A percentile compares a stretch with the other conserved stretches of the same genome.
Conservation (phyloP, 768 basidiomycete genomes). For the Phanerochaete carnosa region DNA sequence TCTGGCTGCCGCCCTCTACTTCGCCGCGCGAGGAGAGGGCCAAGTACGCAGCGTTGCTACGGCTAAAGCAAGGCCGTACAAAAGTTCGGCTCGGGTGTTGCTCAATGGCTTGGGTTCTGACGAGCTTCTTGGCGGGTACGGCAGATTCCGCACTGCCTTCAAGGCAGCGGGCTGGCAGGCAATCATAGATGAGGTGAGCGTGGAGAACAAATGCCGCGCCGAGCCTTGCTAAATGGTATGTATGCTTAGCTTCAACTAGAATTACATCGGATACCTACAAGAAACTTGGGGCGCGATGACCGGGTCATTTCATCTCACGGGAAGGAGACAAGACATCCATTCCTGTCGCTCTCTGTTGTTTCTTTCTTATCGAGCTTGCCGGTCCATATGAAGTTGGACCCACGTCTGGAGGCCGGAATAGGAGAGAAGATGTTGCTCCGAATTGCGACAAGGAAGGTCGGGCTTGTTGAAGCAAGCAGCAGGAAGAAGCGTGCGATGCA, state of each 20-base stretch:
- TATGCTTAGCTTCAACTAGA: slow-evolving; percentile 77
- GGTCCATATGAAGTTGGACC: slow-evolving; percentile 81
- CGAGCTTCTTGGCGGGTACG: slow-evolving; percentile 92
- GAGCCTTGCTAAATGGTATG: background rate
- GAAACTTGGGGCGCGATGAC: slow-evolving; percentile 95
- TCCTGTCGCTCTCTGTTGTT: slow-evolving; percentile 78
- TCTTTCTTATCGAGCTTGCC: slow-evolving; percentile 75
- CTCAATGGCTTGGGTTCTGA: slow-evolving; percentile 93
- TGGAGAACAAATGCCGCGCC: background rate
- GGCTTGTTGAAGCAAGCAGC: slow-evolving; percentile 66
- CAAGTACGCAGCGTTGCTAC: slow-evolving; percentile 38
- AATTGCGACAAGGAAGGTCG: slow-evolving; percentile 66
- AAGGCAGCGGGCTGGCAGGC: slow-evolving; percentile 65
- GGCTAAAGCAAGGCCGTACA: slow-evolving; percentile 49
- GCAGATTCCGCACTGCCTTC: slow-evolving; percentile 81
- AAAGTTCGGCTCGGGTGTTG: slow-evolving; percentile 74
- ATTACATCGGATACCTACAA: slow-evolving; percentile 77
- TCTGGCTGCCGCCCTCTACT: slow-evolving; percentile 87
- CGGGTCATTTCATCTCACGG: slow-evolving; percentile 88
- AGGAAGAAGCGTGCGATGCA: slow-evolving; percentile 96
- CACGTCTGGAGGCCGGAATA: slow-evolving; percentile 63
- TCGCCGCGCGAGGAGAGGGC: slow-evolving; percentile 83
- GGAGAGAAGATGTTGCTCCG: slow-evolving; percentile 91
- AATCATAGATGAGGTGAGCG: slow-evolving; percentile 72
- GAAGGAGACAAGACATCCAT: slow-evolving; percentile 91